phyloP scores from a whole-genome alignment of 371 early-diverging fungal genomes.

The Encephalitozoon hellem region DNA sequence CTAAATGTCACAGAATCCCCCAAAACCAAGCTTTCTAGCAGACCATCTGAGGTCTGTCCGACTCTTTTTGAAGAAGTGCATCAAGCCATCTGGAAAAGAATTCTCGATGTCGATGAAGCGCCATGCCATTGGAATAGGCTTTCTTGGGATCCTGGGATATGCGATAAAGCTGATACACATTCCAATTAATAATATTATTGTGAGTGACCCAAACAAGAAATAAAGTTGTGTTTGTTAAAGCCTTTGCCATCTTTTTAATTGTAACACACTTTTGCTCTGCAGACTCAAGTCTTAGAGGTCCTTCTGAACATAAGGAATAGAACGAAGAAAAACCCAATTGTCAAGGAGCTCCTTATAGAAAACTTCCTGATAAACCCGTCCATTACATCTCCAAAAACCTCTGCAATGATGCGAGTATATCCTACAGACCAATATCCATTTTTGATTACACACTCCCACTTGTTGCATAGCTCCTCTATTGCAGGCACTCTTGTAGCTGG shows the following conservation, averaged over 20 bases:
- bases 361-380: constrained; percentile 56
- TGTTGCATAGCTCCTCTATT: constrained; percentile 66
- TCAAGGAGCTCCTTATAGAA: constrained; percentile 25
- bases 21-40: neutral
- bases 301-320: constrained; percentile 41
- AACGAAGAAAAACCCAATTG: constrained; percentile 28
- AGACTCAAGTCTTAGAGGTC: neutral
- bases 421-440: constrained; percentile 54
- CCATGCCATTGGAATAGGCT: constrained; percentile 49
- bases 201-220: constrained; percentile 32
- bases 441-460: constrained; percentile 72
- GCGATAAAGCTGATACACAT: constrained; percentile 59
- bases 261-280: neutral
- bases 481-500: constrained; percentile 68
- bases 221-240: neutral
- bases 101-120: constrained; percentile 37
- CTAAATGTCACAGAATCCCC: neutral
- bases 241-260: neutral
- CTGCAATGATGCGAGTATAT: constrained; percentile 53
- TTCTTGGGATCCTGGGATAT: constrained; percentile 59
- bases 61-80: constrained; percentile 43
- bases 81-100: constrained; percentile 49
- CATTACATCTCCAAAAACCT: constrained; percentile 52
- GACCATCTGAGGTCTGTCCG: constrained; percentile 27
- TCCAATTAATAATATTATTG: constrained; percentile 60